Base-by-base conservation (phyloP, 306 rosid genomes). In the Adenanthera pavonina region DNA sequence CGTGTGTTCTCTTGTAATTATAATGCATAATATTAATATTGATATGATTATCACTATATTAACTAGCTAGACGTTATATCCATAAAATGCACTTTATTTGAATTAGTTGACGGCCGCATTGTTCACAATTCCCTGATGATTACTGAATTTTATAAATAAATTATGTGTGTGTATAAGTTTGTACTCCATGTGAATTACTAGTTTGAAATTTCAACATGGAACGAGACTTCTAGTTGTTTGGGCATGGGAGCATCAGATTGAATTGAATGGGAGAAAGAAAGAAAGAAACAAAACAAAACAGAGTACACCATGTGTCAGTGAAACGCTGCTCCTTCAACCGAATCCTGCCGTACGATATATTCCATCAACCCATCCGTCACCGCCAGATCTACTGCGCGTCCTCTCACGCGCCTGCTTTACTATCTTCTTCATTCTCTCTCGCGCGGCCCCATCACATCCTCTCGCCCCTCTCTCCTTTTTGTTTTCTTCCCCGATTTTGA, bases 341-440 rank as follows among this genome's bases (percentile, higher is more conserved):
- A 8, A 59, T 11, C 75, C 4, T 4, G 5, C 69, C 74, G 74
- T 76, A 70, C 85, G 51, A 69, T 70, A 36, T 59, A 70, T 69
- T 82, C 59, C 15, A 15, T 34, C 12, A 16, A 12, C 14, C 7
- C 65, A 25, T 25, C 33, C 47, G 17, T 4, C n/a, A 17, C 54
- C 73, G 12, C 54, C 47, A 9, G 19, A 74, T 54, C 15, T 5
- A n/a, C 11, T 3, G 65, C 65, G 77, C 77, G 35, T 53, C 0
- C 2, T 1, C 3, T 33, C 35, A 46, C 12, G 19, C 56, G 11
- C 74, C 17, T 47, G 1, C 3, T 11, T 15, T 13, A 0, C 46
- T 3, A 33, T n/a, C 61, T 17, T 12, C 10, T 25, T 38, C 41
- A 38, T 38, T 38, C 41, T 25, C 15, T 46, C 51, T 41, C 15